phyloP scores from a whole-genome alignment of 208 protist genomes.

The Trypanosoma theileri region DNA sequence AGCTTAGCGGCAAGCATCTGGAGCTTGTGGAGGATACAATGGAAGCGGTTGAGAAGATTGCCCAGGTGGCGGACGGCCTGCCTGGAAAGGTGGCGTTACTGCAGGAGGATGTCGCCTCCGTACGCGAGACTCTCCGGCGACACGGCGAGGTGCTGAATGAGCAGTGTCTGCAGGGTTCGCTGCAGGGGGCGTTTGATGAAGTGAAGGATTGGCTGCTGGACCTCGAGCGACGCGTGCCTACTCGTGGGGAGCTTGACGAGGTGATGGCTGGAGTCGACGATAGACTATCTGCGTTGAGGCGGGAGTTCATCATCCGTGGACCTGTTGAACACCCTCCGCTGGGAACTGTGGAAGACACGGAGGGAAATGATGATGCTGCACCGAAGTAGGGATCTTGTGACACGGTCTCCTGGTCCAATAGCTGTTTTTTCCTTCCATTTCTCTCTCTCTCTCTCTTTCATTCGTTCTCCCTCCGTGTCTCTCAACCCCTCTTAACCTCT shows the following conservation, averaged over 20 bases:
- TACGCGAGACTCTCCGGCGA: conserved; percentile 25
- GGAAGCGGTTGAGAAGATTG: conserved; percentile 11
- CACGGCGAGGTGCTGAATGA: conserved; percentile 42
- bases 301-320: conserved; percentile 24
- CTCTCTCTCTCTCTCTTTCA: neutral
- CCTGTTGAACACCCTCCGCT: neutral
- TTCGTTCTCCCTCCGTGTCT: neutral
- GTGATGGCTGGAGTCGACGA: conserved; percentile 41
- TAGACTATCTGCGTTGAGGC: conserved; percentile 39
- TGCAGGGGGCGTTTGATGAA: conserved; percentile 68
- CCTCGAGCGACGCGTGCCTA: conserved; percentile 64
- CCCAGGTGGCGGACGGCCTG: conserved; percentile 13
- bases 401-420: neutral
- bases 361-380: neutral
- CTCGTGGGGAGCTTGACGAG: conserved; percentile 57
- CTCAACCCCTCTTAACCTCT: neutral
- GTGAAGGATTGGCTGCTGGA: conserved; percentile 85
- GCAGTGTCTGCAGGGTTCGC: conserved; percentile 36
- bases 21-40: conserved; percentile 25
- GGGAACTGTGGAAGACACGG: neutral
- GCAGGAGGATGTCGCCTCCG: conserved; percentile 21
- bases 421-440: neutral
- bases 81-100: conserved; percentile 13
- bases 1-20: conserved; percentile 17
- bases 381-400: too few species aligned